A percentile compares a stretch with the other conserved stretches of the same genome.
These are phyloP conservation scores for Monotropa hypopitys DNA, from an alignment of 179 eudicot genomes.

Conservation along the genomic window DNA sequence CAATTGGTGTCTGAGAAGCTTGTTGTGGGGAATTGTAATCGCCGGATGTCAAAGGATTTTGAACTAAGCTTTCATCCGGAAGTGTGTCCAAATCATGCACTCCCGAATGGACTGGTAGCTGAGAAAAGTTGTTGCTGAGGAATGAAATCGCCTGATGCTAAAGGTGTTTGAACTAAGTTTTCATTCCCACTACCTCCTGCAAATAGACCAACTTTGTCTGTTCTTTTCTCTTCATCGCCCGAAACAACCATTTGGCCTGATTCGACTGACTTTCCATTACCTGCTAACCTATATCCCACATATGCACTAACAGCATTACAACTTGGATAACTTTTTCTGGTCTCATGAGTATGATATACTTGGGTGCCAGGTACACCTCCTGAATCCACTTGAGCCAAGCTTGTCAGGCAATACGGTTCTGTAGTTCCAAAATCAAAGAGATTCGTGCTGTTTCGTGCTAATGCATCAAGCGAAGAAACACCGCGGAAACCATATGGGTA, in stretches of 20 bases:
- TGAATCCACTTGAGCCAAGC: not conserved
- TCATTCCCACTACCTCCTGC: not conserved
- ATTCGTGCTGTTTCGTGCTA: not conserved
- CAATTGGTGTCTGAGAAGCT: not conserved
- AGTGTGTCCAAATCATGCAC: not conserved
- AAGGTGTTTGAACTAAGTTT: not conserved
- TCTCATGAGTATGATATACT: not conserved
- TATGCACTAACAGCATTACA: not conserved
- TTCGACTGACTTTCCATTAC: slow-evolving; percentile 18
- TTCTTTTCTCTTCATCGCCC: not conserved
- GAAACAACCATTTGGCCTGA: slow-evolving; percentile 8
- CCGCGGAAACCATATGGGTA: not conserved
- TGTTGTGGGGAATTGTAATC: slow-evolving; percentile 5
- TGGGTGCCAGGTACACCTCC: not conserved
- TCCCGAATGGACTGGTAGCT: not conserved
- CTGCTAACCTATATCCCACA: slow-evolving; percentile 17
- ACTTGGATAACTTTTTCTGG: not conserved
- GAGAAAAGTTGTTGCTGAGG: not conserved
- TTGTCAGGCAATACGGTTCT: not conserved
- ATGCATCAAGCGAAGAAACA: not conserved
- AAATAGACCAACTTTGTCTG: not conserved
- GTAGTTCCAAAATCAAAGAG: not conserved
- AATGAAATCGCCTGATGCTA: not conserved
- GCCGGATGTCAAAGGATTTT: not conserved
- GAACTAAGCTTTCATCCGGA: not conserved